These are phyloP conservation scores for Beauveria medogensis DNA, from an alignment of 2,329 filamentous ascomycete species.

Conservation along the genomic window DNA sequence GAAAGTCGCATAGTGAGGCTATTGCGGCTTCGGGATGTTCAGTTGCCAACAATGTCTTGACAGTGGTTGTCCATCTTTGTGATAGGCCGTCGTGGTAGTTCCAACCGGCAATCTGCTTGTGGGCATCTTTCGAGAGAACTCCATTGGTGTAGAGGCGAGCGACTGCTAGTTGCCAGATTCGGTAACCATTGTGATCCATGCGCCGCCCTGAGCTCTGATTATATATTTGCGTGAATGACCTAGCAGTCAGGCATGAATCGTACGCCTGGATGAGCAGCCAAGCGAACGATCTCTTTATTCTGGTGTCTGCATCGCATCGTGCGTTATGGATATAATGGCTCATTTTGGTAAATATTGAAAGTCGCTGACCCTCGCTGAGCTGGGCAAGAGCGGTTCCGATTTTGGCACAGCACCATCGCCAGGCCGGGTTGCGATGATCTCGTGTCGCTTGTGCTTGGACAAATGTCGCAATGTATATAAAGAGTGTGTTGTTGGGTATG, in stretches of 20 bases:
- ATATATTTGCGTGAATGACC: slow-evolving; percentile 12
- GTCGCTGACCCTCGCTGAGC: neutral
- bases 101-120: neutral
- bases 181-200: neutral
- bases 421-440: neutral
- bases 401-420: slow-evolving; percentile 6
- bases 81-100: neutral
- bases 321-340: neutral
- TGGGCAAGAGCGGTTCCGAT: neutral
- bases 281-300: slow-evolving; percentile 13
- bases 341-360: neutral
- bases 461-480: neutral
- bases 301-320: neutral
- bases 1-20: neutral
- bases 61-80: neutral
- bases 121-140: neutral
- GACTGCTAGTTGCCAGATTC: slow-evolving; percentile 4
- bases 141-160: neutral
- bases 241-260: slow-evolving; percentile 10
- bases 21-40: neutral
- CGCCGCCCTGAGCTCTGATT: neutral
- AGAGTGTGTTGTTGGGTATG: neutral
- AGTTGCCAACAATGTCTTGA: neutral
- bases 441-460: neutral
- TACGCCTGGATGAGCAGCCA: slow-evolving; percentile 19